Evolutionary conservation across 345 rosid species (phyloP).

Genomic region (Erucastrum elatum): DNA sequence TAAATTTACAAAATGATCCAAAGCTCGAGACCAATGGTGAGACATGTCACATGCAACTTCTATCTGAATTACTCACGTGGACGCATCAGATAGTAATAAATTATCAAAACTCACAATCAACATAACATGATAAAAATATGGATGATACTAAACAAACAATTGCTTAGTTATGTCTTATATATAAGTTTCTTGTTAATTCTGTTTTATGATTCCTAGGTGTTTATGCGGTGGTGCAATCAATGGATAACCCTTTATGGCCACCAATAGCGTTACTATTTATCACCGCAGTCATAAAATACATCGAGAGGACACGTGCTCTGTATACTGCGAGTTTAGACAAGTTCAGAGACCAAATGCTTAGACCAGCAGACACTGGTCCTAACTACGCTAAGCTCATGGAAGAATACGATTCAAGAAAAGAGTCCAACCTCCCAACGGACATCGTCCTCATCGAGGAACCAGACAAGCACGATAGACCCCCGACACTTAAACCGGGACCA

Average conservation of each 20-base stretch:
- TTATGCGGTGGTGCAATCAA: slow-evolving; percentile 41
- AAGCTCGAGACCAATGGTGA: background rate
- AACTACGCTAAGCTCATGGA: slow-evolving; percentile 40
- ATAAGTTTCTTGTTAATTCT: background rate
- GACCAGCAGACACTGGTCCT: slow-evolving; percentile 27
- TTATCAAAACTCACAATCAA: background rate
- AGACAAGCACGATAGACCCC: slow-evolving; percentile 24
- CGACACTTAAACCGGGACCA: background rate
- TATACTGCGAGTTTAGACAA: slow-evolving; percentile 42
- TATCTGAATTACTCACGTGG: background rate
- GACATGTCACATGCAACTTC: background rate
- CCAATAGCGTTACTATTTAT: slow-evolving; percentile 36
- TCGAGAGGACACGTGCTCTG: slow-evolving; percentile 45
- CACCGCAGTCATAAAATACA: slow-evolving; percentile 46
- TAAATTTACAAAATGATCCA: background rate
- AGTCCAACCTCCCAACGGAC: slow-evolving; percentile 4
- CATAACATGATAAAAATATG: background rate
- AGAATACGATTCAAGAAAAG: slow-evolving; percentile 23
- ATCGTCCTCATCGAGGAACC: slow-evolving; percentile 15
- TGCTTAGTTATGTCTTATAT: background rate
- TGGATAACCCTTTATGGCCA: slow-evolving; percentile 20
- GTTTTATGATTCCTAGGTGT: slow-evolving; percentile 4
- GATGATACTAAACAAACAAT: background rate
- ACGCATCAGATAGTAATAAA: background rate
- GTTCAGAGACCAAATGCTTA: slow-evolving; percentile 35